These are phyloP conservation scores for Tetratostichococcus sp. DNA, from an alignment of 139 green algal species.

Conservation along the genomic window DNA sequence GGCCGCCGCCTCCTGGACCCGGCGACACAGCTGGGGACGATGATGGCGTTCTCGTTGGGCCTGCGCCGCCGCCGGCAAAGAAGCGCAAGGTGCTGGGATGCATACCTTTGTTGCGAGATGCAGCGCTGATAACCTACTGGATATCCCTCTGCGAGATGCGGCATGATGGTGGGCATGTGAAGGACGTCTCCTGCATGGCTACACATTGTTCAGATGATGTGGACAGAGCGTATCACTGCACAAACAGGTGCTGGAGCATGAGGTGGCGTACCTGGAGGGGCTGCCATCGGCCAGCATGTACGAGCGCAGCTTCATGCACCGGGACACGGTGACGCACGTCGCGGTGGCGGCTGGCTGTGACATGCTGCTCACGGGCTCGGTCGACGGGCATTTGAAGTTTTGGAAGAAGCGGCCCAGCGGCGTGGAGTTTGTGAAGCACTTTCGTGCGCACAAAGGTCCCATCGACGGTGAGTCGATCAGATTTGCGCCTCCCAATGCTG, in stretches of 20 bases:
- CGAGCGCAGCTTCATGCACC: constrained; percentile 97
- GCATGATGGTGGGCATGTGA: too few relatives aligned
- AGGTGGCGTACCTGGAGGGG: constrained; percentile 66
- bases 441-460: constrained; percentile 76
- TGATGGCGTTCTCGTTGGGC: constrained; percentile 35
- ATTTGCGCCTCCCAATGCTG: not conserved
- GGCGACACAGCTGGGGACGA: constrained; percentile 4
- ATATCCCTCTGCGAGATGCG: too few relatives aligned
- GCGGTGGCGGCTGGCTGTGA: constrained; percentile 52
- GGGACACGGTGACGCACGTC: constrained; percentile 87
- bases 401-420: constrained; percentile 91
- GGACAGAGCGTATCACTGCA: too few relatives aligned
- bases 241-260: constrained; percentile 77
- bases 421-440: constrained; percentile 90
- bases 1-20: not conserved
- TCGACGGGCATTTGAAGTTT: constrained; percentile 95
- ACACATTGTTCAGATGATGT: too few relatives aligned
- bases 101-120: too few relatives aligned
- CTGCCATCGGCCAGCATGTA: constrained; percentile 86
- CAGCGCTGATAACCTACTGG: not conserved
- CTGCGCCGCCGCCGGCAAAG: constrained; percentile 44
- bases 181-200: too few relatives aligned
- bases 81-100: constrained; percentile 46
- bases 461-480: constrained; percentile 62
- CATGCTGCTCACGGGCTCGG: constrained; percentile 80